A percentile compares a stretch with the other conserved stretches of the same genome.
phyloP scores from a whole-genome alignment of 2,329 filamentous ascomycete genomes.

The Diaporthe batatas region DNA sequence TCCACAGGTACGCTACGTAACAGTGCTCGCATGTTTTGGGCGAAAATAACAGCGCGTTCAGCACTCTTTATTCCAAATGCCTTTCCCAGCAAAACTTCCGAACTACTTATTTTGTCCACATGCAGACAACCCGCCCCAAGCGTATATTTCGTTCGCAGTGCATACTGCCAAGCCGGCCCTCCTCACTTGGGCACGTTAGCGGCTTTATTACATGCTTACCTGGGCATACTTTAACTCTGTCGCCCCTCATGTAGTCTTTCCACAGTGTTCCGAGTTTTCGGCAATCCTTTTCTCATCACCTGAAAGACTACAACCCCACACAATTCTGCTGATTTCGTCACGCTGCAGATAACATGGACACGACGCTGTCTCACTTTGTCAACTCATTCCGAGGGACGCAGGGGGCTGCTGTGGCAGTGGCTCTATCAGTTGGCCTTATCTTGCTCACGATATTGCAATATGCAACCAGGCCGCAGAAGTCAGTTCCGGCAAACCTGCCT shows the following conservation, averaged over 20 bases:
- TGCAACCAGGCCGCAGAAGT: background rate
- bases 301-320: background rate
- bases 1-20: background rate
- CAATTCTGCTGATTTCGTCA: background rate
- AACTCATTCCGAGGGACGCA: background rate
- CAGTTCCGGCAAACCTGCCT: slow-evolving; percentile 22
- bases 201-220: background rate
- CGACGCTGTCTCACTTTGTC: background rate
- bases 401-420: slow-evolving; percentile 7
- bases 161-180: slow-evolving; percentile 5
- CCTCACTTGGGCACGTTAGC: slow-evolving; percentile 8
- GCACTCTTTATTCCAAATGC: background rate
- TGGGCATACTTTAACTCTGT: background rate
- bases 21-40: background rate
- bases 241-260: background rate
- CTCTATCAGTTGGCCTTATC: slow-evolving; percentile 7
- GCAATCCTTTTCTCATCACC: background rate
- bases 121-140: slow-evolving; percentile 12
- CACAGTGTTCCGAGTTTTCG: background rate
- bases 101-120: slow-evolving; percentile 3
- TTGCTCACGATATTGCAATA: slow-evolving; percentile 12
- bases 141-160: slow-evolving; percentile 21
- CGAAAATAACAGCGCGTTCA: background rate
- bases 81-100: background rate
- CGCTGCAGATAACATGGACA: background rate